Percentiles rank a stretch among this genome's conserved stretches.
phyloP scores from a whole-genome alignment of 768 basidiomycete genomes.

The Trametopsis cervina region DNA sequence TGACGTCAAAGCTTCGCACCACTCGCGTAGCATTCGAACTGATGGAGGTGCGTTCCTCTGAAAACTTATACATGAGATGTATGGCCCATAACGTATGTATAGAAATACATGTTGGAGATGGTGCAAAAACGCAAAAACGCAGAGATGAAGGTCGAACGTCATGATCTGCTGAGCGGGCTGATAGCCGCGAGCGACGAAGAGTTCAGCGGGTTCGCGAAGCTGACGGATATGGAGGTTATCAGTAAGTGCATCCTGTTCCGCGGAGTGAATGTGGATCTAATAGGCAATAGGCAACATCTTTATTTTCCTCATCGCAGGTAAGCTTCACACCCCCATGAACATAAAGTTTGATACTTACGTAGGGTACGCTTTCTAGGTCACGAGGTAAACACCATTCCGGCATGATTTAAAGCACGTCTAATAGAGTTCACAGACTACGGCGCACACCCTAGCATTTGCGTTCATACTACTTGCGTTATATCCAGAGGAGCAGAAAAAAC shows the following conservation, averaged over 20 bases:
- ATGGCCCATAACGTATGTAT: background rate
- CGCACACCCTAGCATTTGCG: conserved; percentile 26
- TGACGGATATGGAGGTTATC: conserved; percentile 39
- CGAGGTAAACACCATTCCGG: conserved; percentile 31
- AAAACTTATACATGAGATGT: background rate
- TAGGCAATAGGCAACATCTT: conserved; percentile 25
- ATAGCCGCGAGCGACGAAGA: conserved; percentile 42
- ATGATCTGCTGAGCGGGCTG: conserved; percentile 48
- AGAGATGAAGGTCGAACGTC: conserved; percentile 31
- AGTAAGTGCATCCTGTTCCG: conserved; percentile 11
- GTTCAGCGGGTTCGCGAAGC: conserved; percentile 19
- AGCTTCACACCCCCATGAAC: background rate
- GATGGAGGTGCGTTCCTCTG: conserved; percentile 20
- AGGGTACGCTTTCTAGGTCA: conserved; percentile 26
- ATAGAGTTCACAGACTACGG: conserved; percentile 31
- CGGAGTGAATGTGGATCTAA: conserved; percentile 4
- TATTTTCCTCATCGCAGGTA: conserved; percentile 43
- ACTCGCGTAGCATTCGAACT: conserved; percentile 22
- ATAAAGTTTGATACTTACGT: background rate
- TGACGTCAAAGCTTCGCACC: conserved; percentile 16
- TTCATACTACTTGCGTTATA: conserved; percentile 32
- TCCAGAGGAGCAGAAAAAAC: conserved; percentile 32
- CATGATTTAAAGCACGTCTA: background rate
- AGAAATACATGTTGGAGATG: conserved; percentile 50
- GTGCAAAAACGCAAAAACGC: conserved; percentile 34